A percentile compares a stretch with the other conserved stretches of the same genome.
These are phyloP conservation scores for Aspergillus glaucus DNA, from an alignment of 2,329 filamentous ascomycete genomes.

Conservation along the genomic window DNA sequence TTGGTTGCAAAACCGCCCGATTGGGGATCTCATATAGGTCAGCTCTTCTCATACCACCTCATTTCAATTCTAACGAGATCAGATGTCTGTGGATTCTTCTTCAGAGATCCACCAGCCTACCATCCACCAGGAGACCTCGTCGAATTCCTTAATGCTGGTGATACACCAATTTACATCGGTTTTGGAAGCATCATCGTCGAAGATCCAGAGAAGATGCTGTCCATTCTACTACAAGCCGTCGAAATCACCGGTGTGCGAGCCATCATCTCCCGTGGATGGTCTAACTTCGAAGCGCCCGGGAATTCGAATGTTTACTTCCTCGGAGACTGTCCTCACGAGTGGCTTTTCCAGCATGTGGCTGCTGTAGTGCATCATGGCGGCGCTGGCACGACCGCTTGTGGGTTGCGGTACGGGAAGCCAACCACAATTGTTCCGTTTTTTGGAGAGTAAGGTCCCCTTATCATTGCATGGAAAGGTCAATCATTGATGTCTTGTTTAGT, in stretches of 20 bases:
- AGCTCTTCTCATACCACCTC: not conserved
- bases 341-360: conserved; percentile 53
- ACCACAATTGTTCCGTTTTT: conserved; percentile 54
- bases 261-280: conserved; percentile 52
- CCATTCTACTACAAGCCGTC: conserved; percentile 44
- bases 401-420: conserved; percentile 47
- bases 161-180: conserved; percentile 50
- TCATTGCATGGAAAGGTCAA: not conserved
- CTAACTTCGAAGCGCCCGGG: conserved; percentile 33
- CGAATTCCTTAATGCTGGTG: conserved; percentile 41
- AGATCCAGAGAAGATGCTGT: conserved; percentile 40
- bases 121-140: conserved; percentile 35
- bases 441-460: conserved; percentile 36
- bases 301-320: conserved; percentile 43
- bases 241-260: conserved; percentile 44
- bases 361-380: conserved; percentile 56
- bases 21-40: conserved; percentile 34
- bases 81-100: conserved; percentile 44
- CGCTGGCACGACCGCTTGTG: conserved; percentile 53
- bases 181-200: conserved; percentile 54
- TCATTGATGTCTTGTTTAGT: conserved; percentile 6
- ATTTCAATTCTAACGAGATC: not conserved
- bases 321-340: conserved; percentile 53
- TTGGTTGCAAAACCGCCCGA: conserved; percentile 39
- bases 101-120: conserved; percentile 30